Base-by-base conservation (phyloP, 106 monocot species). In the Cymbidium sinense region DNA sequence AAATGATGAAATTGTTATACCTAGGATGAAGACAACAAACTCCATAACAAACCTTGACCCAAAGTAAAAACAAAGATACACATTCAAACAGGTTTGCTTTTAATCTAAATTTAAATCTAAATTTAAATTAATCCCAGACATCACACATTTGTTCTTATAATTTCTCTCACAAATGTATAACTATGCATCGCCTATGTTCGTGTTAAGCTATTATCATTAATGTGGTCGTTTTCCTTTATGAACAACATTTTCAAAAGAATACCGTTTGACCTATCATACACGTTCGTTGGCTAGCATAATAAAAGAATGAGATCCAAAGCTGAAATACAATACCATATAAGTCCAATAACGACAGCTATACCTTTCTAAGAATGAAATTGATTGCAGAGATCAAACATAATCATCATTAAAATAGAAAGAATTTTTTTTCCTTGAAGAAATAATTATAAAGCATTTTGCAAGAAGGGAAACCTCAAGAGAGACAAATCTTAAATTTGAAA, bases 401-500 rank as follows among this genome's bases (percentile, higher is more conserved):
- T 65, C 30, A 18, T 65, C 31, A 27, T 29, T 13, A 67, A 67
- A 31, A n/a, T 21, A 71, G 35, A 37, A 70, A 36, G 9, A 21
- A 71, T 39, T 9, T 19, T 69, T 35, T 39, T 39, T 71, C 2
- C 23, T 39, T 71, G 37, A 39, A 35, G 20, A 71, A 8, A 39
- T 18, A 71, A 76, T 52, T 21, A 27, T 31, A 15, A 52, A 76
- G 31, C 34, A 34, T 33, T 35, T 33, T 76, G 30, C 10, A 41
- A 79, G 34, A 54, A 78, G 34, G 67, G 71, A 80, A 79, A 90
- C 90, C 90, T 90, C 87, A 50, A 90, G 85, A 50, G 85, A 64
- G 61, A 90, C 79, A 81, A 85, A 90, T 85, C 87, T 85, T 28
- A 90, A 36, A 69, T 85, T 90, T 70, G 74, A 83, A 50, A 90